phyloP scores from a whole-genome alignment of 305 asterid species.

The Fraxinus velutina region DNA sequence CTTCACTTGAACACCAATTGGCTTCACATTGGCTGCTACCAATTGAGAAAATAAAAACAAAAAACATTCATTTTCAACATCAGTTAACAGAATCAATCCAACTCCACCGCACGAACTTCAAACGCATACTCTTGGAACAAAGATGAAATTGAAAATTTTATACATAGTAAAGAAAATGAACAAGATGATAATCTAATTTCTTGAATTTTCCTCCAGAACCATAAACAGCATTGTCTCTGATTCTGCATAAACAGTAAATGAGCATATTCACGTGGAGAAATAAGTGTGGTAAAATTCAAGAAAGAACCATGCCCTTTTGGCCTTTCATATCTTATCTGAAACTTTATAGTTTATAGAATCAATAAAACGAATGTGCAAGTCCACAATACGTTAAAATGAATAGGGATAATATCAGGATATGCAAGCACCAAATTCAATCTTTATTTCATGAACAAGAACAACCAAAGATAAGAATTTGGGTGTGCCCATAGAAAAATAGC shows the following conservation, averaged over 20 bases:
- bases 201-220: neutral
- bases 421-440: slow-evolving; percentile 10
- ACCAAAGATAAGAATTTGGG: neutral
- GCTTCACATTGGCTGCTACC: slow-evolving; percentile 42
- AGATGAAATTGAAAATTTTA: neutral
- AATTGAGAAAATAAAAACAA: slow-evolving; percentile 2
- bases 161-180: neutral
- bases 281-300: neutral
- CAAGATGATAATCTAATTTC: neutral
- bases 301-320: neutral
- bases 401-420: neutral
- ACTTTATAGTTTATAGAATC: neutral
- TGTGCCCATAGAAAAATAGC: slow-evolving; percentile 5
- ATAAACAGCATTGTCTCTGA: neutral
- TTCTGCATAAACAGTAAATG: neutral
- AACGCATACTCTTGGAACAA: neutral
- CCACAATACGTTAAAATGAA: slow-evolving; percentile 5
- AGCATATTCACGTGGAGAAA: neutral
- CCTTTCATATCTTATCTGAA: neutral
- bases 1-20: slow-evolving; percentile 37
- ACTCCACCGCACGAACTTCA: neutral
- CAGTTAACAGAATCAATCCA: slow-evolving; percentile 6
- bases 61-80: slow-evolving; percentile 13
- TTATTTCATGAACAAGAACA: neutral
- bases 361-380: neutral